Base-by-base conservation (phyloP, 495 filamentous ascomycete species). In the Cudoniella acicularis region DNA sequence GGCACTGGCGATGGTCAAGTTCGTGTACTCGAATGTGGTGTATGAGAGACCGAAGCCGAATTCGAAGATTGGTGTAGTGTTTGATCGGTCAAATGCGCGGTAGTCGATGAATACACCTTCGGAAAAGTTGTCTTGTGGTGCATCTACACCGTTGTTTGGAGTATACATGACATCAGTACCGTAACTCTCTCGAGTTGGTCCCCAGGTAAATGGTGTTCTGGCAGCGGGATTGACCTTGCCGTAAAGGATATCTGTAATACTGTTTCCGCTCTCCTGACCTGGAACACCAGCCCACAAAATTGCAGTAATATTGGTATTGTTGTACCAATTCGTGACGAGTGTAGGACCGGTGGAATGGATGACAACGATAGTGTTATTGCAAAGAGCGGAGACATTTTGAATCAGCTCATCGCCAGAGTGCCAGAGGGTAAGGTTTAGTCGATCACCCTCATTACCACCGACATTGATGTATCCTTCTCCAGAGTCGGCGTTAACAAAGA, bases 81-180 rank as follows among this genome's bases (percentile, higher is more conserved):
- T 78, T 24, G 78, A 76, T 71, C 85, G 86, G 78, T 98, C 94
- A 43, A 98, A 89, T 55, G 82, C 75, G 49, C 94, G 89, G 73
- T 98, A 98, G 73, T 98, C 94, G 71, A 96, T 95, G 74, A 95
- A 94, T 26, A 87, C 78, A 42, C 93, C 93, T 64, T 97, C 92
- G 21, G 77, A 76, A 70, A 92, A 96, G 71, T 93, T 77, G 26
- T 84, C 73, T 72, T 98, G 94, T 6, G 93, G 93, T 20, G 89
- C 81, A 20, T 61, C 58, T 3, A 52, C n/a, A 6, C 63, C 88
- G 57, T 91, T 89, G 73, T 96, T 96, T n/a, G 90, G 84, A 59
- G 82, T 67, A 64, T 91, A 91, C 41, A 96, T 72, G 20, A 98
- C 62, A 56, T 91, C 81, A 22, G 82, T 78, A 22, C 91, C 91